Evolutionary conservation across 352 stramenopile genomes (phyloP), one percentile per base, ranked within the genome.

Genomic region (Pilasporangium apinafurcum): DNA sequence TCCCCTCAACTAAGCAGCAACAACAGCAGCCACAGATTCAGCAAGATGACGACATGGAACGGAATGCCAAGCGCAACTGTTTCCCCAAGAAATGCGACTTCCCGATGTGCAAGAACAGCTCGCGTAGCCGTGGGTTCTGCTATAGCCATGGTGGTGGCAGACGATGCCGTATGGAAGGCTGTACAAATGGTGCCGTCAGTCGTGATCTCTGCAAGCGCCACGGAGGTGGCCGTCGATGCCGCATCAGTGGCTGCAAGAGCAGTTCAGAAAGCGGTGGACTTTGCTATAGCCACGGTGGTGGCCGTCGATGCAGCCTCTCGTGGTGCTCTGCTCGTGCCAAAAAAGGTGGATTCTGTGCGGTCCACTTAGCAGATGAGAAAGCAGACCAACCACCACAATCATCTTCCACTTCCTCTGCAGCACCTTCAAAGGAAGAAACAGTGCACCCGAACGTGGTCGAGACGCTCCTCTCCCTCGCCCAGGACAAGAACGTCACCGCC

Each of bases 1-100:
- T n/a, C n/a, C n/a, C n/a, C n/a, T n/a, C n/a, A n/a, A n/a, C n/a
- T n/a, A n/a, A n/a, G n/a, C n/a, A n/a, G n/a, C n/a, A n/a, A n/a
- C n/a, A 54, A 31, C 48, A 48, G 59, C 47, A 14, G 45, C 3
- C 18, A 12, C 13, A 21, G 30, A 22, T 21, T 8, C 18, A 44
- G 17, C 43, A 59, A 14, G 44, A 47, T 2, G 32, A 56, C 20
- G 45, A 48, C 24, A 46, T 42, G n/a, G 36, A 28, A 2, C 18
- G 30, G 17, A 26, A 49, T 18, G 9, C 30, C 30, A 87, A 87
- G 62, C 75, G 75, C 31, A 57, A 76, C 24, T 83, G 68, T 42
- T 79, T 84, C 32, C 75, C 75, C 16, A 88, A 87, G 65, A 88
- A 88, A 46, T 89, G 77, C 53, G 74, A 86, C 58, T 89, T 89